Conservation (phyloP, 306 rosid genomes). For the Chamaecrista fasciculata region DNA sequence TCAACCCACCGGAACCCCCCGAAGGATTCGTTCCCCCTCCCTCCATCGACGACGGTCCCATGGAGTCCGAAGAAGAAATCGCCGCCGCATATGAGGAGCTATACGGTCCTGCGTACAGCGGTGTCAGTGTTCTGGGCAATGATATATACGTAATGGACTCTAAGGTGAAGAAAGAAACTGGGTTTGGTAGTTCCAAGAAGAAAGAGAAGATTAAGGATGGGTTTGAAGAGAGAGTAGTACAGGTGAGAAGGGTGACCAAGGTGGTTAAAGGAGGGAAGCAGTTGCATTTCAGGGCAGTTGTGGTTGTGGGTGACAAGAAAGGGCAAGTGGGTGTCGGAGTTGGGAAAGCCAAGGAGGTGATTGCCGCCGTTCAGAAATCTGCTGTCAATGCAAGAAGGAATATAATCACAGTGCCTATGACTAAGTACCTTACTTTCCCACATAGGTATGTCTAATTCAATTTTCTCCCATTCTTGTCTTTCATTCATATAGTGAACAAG, state of each 20-base stretch:
- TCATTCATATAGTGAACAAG: not conserved
- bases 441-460: constrained; percentile 47
- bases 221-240: constrained; percentile 88
- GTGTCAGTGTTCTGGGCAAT: constrained; percentile 58
- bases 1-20: constrained; percentile 70
- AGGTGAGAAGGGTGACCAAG: constrained; percentile 87
- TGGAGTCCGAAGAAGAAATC: constrained; percentile 72
- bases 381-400: constrained; percentile 75
- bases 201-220: constrained; percentile 77
- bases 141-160: constrained; percentile 76
- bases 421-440: constrained; percentile 71
- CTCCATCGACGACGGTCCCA: constrained; percentile 66
- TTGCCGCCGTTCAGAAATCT: constrained; percentile 69
- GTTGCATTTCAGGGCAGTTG: constrained; percentile 72
- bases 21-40: constrained; percentile 69
- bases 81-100: constrained; percentile 79
- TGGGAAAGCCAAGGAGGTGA: constrained; percentile 76
- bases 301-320: constrained; percentile 87
- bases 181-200: constrained; percentile 70
- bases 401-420: constrained; percentile 66
- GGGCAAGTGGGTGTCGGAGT: constrained; percentile 88
- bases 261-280: constrained; percentile 99
- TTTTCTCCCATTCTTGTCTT: not conserved
- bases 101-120: constrained; percentile 86
- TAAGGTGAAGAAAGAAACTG: constrained; percentile 44